Evolutionary conservation across 495 filamentous ascomycete genomes (phyloP).

Genomic region (Cetradonia linearis): DNA sequence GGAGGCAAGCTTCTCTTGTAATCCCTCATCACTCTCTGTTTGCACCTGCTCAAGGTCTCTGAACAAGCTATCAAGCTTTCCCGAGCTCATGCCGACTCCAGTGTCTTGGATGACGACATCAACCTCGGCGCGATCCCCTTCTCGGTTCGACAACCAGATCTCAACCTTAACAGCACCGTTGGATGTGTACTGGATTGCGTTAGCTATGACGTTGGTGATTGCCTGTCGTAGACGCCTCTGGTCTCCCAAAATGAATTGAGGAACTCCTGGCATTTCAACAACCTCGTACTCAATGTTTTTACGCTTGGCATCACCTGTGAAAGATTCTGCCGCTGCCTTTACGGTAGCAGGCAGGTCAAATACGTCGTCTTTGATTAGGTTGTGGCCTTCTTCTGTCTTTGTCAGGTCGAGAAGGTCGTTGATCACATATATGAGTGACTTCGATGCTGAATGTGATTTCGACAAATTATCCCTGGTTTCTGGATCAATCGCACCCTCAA

Average conservation of each 20-base stretch:
- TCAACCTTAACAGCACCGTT: constrained; percentile 65
- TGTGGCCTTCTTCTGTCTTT: constrained; percentile 73
- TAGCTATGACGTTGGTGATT: constrained; percentile 72
- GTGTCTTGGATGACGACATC: constrained; percentile 73
- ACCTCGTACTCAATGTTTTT: constrained; percentile 65
- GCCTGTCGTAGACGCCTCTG: constrained; percentile 68
- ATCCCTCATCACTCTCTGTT: constrained; percentile 36
- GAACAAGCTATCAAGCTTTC: constrained; percentile 68
- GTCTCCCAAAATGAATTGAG: constrained; percentile 65
- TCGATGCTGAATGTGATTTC: constrained; percentile 88
- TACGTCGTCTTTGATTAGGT: constrained; percentile 69
- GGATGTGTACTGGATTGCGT: constrained; percentile 73
- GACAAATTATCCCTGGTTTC: constrained; percentile 84
- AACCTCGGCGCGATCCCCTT: constrained; percentile 43
- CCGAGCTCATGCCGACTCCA: constrained; percentile 64
- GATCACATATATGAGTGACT: constrained; percentile 89
- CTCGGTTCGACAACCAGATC: constrained; percentile 41
- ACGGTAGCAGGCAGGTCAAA: constrained; percentile 67
- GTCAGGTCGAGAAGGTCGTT: constrained; percentile 92
- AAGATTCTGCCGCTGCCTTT: constrained; percentile 65
- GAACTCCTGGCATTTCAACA: constrained; percentile 57
- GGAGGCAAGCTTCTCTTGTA: constrained; percentile 24
- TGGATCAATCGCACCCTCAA: constrained; percentile 70
- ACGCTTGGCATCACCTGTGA: constrained; percentile 61
- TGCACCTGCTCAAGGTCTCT: constrained; percentile 81